phyloP scores from a whole-genome alignment of 164 flowering plant genomes.

The Tetracentron sinense region DNA sequence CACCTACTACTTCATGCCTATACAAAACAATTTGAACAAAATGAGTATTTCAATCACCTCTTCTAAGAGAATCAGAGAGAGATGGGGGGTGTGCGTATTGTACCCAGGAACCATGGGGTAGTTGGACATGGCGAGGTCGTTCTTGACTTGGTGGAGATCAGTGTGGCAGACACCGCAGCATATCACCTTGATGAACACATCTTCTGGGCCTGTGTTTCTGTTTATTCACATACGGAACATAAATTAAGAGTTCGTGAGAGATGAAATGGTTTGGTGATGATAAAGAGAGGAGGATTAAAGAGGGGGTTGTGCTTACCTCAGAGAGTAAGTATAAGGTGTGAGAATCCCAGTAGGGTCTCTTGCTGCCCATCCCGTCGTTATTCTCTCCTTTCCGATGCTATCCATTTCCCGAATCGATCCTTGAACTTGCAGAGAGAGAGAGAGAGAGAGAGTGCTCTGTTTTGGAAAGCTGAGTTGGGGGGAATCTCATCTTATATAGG shows the following conservation, averaged over 20 bases:
- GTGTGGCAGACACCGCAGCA: constrained; percentile 59
- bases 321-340: constrained; percentile 43
- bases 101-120: constrained; percentile 41
- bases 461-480: too few relatives aligned
- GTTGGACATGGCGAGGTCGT: constrained; percentile 20
- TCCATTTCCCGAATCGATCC: constrained; percentile 25
- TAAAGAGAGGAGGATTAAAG: neutral
- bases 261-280: neutral
- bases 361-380: constrained; percentile 51
- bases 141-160: constrained; percentile 54
- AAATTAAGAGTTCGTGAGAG: too few relatives aligned
- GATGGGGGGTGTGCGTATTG: neutral
- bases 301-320: constrained; percentile 24
- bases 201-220: constrained; percentile 27
- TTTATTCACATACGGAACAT: too few relatives aligned
- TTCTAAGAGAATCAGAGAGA: neutral
- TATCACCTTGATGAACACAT: constrained; percentile 43
- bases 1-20: constrained; percentile 67
- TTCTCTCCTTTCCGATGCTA: too few relatives aligned
- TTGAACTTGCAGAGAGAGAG: neutral
- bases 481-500: too few relatives aligned
- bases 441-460: neutral
- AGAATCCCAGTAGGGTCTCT: constrained; percentile 42
- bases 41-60: neutral
- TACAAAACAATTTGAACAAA: neutral